These are phyloP conservation scores for Penicillium pulvis DNA, from an alignment of 495 filamentous ascomycete species.

Conservation along the genomic window DNA sequence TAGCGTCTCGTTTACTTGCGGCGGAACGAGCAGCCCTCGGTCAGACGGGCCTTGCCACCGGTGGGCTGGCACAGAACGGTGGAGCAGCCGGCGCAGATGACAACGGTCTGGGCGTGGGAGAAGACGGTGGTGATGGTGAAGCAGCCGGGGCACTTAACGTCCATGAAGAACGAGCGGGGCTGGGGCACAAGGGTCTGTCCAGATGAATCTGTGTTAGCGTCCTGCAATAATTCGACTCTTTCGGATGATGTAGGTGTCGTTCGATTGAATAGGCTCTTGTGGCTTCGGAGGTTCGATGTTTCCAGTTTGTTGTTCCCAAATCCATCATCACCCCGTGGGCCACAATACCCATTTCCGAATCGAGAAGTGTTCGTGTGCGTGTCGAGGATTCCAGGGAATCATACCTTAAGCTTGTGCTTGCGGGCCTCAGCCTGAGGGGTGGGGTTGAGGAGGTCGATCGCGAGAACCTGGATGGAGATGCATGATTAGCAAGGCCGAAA, in stretches of 20 bases:
- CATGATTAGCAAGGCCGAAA: constrained; percentile 18
- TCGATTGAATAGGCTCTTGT: constrained; percentile 3
- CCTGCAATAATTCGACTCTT: background rate
- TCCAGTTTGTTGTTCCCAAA: constrained; percentile 1
- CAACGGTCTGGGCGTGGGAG: constrained; percentile 99
- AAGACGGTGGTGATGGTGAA: constrained; percentile 99
- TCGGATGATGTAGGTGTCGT: background rate
- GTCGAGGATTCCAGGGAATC: constrained; percentile 24
- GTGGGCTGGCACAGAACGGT: constrained; percentile 98
- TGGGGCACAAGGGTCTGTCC: constrained; percentile 85
- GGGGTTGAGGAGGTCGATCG: constrained; percentile 99
- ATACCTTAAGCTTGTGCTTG: constrained; percentile 99
- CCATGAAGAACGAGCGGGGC: constrained; percentile 99
- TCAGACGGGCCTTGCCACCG: constrained; percentile 94
- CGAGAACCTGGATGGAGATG: constrained; percentile 79
- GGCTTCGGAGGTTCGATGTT: constrained; percentile 2
- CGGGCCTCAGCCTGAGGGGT: constrained; percentile 90
- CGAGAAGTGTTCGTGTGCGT: constrained; percentile 11
- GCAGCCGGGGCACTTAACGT: constrained; percentile 99
- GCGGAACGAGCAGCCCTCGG: constrained; percentile 99
- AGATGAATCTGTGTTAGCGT: constrained; percentile 20
- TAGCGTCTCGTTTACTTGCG: constrained; percentile 79
- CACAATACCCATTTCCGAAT: constrained; percentile 17
- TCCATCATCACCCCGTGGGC: constrained; percentile 8
- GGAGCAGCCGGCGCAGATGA: constrained; percentile 97